These are phyloP conservation scores for Podospora pseudocomata DNA, from an alignment of 495 filamentous ascomycete genomes.

Conservation along the genomic window DNA sequence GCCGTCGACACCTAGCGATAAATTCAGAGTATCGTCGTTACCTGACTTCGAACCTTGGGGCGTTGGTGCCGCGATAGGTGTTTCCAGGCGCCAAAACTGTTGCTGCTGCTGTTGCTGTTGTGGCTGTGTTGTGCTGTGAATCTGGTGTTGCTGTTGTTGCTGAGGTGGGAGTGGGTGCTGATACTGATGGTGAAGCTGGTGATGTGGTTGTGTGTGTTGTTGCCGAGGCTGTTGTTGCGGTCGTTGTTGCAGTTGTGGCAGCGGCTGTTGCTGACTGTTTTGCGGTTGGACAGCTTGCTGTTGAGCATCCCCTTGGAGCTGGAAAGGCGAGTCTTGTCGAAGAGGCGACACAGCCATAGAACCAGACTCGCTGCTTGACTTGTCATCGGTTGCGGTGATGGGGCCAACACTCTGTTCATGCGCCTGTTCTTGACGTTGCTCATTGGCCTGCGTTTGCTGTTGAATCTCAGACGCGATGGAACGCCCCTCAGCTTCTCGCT, in stretches of 20 bases:
- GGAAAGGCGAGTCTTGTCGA: background rate
- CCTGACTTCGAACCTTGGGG: background rate
- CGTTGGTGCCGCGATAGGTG: background rate
- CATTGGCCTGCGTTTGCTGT: no score
- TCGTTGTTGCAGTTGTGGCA: background rate
- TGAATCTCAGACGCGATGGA: slow-evolving; percentile 14
- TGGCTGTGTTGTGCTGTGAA: background rate
- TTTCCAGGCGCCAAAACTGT: background rate
- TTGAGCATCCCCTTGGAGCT: background rate
- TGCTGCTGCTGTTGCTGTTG: background rate
- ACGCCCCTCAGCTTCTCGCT: slow-evolving; percentile 19
- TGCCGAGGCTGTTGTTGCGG: background rate
- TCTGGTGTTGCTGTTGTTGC: background rate
- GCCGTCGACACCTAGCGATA: background rate
- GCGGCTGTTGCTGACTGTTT: background rate
- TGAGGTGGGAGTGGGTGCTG: background rate
- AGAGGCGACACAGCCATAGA: background rate
- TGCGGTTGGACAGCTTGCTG: background rate
- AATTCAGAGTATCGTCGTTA: background rate
- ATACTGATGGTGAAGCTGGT: background rate
- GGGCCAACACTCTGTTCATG: background rate
- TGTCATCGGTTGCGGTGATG: background rate
- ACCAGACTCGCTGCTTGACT: background rate
- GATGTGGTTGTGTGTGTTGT: background rate
- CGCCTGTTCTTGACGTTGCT: background rate